Evolutionary conservation across 2,329 filamentous ascomycete species (phyloP).

Genomic region (Fusarium tupiense): DNA sequence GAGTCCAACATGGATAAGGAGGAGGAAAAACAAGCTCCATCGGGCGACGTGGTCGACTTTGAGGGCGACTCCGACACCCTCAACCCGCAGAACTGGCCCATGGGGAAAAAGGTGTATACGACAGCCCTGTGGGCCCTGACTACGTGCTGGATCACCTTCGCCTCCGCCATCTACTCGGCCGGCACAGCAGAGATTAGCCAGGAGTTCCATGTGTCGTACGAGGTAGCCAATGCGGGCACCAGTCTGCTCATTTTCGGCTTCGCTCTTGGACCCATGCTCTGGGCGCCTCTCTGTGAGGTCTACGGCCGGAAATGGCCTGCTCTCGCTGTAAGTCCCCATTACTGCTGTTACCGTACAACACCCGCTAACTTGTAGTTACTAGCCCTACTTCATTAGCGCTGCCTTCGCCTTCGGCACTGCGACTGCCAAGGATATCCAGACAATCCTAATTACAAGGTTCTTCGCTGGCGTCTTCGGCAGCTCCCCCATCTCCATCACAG

Average conservation of each 20-base stretch:
- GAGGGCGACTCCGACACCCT: background rate
- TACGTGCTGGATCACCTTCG: background rate
- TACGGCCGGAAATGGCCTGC: constrained; percentile 61
- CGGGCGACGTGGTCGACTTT: background rate
- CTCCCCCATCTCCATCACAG: background rate
- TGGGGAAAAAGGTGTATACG: background rate
- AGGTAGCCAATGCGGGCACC: constrained; percentile 13
- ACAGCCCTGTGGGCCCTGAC: background rate
- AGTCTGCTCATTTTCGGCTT: constrained; percentile 20
- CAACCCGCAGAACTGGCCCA: background rate
- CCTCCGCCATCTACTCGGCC: constrained; percentile 6
- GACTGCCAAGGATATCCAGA: background rate
- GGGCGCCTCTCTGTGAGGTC: constrained; percentile 78
- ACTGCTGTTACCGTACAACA: background rate
- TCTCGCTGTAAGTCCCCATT: background rate
- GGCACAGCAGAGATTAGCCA: constrained; percentile 7
- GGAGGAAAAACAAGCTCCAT: background rate
- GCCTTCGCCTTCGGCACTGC: constrained; percentile 2
- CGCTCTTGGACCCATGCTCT: constrained; percentile 76
- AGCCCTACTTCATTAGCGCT: background rate
- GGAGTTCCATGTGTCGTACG: constrained; percentile 5
- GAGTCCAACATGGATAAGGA: background rate
- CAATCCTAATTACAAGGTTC: background rate
- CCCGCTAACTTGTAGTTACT: background rate
- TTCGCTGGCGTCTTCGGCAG: background rate